Evolutionary conservation across 371 early-diverging fungal genomes (phyloP).

Genomic region (Mucor indicus): DNA sequence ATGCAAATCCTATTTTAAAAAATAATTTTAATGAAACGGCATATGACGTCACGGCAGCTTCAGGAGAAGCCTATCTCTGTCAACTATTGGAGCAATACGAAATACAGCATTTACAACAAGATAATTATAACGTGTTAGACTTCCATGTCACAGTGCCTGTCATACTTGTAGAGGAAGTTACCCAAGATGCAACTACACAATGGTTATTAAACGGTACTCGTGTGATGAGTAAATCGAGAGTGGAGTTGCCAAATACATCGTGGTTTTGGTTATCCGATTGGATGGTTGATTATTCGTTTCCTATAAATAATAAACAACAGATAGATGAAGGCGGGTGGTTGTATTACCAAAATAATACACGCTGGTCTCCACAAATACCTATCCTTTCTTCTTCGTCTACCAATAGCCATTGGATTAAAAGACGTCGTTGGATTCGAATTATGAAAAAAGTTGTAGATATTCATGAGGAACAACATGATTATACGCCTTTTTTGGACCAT

Average conservation of each 20-base stretch:
- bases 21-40: slow-evolving; percentile 68
- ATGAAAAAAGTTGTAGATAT: slow-evolving; percentile 56
- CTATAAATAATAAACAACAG: too few relatives aligned
- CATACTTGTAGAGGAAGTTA: slow-evolving; percentile 35
- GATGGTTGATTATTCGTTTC: slow-evolving; percentile 56
- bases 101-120: background rate
- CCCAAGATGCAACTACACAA: slow-evolving; percentile 20
- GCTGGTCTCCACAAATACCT: slow-evolving; percentile 40
- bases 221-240: slow-evolving; percentile 14
- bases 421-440: slow-evolving; percentile 66
- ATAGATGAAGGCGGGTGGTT: slow-evolving; percentile 54
- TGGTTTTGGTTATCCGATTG: slow-evolving; percentile 82
- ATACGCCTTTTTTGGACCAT: too few relatives aligned
- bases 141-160: slow-evolving; percentile 54
- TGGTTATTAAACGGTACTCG: slow-evolving; percentile 11
- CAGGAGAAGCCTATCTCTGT: slow-evolving; percentile 56
- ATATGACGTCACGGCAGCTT: slow-evolving; percentile 68
- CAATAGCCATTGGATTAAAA: slow-evolving; percentile 40
- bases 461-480: background rate
- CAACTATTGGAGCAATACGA: slow-evolving; percentile 57
- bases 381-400: too few relatives aligned
- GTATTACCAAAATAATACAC: slow-evolving; percentile 32
- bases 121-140: background rate
- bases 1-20: slow-evolving; percentile 53
- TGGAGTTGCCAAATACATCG: slow-evolving; percentile 19